Evolutionary conservation across 805 yeast genomes (phyloP), one percentile per base, ranked within the genome.

Genomic region (Candida nitratophila): DNA sequence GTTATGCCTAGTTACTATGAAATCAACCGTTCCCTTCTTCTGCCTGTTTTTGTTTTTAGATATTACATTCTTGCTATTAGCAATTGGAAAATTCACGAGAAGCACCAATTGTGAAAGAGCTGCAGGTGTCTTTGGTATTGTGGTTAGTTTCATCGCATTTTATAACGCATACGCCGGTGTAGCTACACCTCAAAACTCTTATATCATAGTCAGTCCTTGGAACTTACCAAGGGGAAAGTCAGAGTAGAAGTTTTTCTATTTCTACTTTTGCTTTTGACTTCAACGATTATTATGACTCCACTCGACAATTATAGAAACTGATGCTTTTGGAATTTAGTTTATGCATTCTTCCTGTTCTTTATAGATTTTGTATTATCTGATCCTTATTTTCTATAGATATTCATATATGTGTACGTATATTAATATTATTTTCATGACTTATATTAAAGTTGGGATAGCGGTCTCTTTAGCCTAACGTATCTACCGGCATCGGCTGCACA

Each of bases 141-240:
- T 81, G 8, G 74, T 81, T 26, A 73, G 86, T 0, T 68, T 79
- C 47, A 59, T 78, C 40, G 84, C 83, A 0, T 82, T 82, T 81
- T 81, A 80, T 55, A 80, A 81, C 56, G 86, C 87, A 6, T 79
- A 69, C 51, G 83, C 86, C 2, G 88, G 87, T 70, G 59, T 77
- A 26, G 79, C 86, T 29, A 83, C 73, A 46, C 66, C 65, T 32
- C 82, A 79, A 55, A 85, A 84, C 62, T 69, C 87, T 3, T 83
- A 80, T 58, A 40, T 83, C 37, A 65, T 72, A 16, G 51, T 64
- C 40, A 53, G 46, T 7, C 41, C 41, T 8, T 39, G 41, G 41
- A 39, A 39, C 17, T 14, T 39, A 14, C 41, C 41, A 19, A n/a
- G 24, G 14, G 40, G 40, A 24, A 39, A 29, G 8, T 14, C 12